Percentiles rank a stretch among this genome's conserved stretches.
These are phyloP conservation scores for Priceomyces melissophilus DNA, from an alignment of 805 yeast species.

Conservation along the genomic window DNA sequence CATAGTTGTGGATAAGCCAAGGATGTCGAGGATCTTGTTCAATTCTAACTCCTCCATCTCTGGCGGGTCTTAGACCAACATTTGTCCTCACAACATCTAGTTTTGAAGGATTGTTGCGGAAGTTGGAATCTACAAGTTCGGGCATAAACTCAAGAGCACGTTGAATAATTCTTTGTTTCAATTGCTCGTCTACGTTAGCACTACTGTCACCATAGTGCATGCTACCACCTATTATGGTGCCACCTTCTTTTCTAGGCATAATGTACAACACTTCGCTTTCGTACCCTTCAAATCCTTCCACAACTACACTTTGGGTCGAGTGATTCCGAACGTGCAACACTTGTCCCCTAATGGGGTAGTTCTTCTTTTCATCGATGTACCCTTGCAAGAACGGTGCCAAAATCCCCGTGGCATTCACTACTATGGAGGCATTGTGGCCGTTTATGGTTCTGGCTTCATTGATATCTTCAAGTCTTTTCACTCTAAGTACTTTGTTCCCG, in stretches of 20 bases:
- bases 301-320: slow-evolving; percentile 25
- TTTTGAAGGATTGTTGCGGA: slow-evolving; percentile 20
- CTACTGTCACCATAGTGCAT: slow-evolving; percentile 15
- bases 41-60: slow-evolving; percentile 34
- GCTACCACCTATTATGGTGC: slow-evolving; percentile 62
- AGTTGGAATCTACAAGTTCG: slow-evolving; percentile 27
- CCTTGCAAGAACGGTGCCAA: slow-evolving; percentile 44
- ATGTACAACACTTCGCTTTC: slow-evolving; percentile 50
- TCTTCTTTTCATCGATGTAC: slow-evolving; percentile 37
- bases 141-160: slow-evolving; percentile 45
- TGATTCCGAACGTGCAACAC: slow-evolving; percentile 50
- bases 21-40: slow-evolving; percentile 23
- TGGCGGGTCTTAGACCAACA: slow-evolving; percentile 38
- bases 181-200: slow-evolving; percentile 33
- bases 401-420: slow-evolving; percentile 59
- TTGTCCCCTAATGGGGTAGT: slow-evolving; percentile 60
- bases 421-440: slow-evolving; percentile 42
- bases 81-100: slow-evolving; percentile 30
- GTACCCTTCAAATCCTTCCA: slow-evolving; percentile 28
- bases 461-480: slow-evolving; percentile 35
- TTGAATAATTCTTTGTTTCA: slow-evolving; percentile 45
- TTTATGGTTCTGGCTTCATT: slow-evolving; percentile 45
- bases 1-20: slow-evolving; percentile 61
- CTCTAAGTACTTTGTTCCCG: slow-evolving; percentile 50
- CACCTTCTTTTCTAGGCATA: slow-evolving; percentile 76